A percentile compares a stretch with the other conserved stretches of the same genome.
phyloP scores from a whole-genome alignment of 192 early-diverging fungal genomes.

The Coemansia aciculifera region DNA sequence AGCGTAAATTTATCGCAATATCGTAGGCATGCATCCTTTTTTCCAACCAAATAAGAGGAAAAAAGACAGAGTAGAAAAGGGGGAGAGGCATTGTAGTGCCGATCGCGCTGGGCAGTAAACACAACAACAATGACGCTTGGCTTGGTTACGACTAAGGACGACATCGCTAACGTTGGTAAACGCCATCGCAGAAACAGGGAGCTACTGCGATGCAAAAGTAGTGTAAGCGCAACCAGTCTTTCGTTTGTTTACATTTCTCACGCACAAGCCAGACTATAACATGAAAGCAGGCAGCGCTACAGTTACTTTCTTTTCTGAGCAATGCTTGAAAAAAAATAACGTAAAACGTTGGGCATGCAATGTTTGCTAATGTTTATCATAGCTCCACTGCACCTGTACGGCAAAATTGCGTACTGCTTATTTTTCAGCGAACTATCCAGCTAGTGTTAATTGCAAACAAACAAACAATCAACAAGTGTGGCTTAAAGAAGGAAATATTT shows the following conservation, averaged over 20 bases:
- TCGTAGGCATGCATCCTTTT: too few species aligned
- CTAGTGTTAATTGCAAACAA: neutral
- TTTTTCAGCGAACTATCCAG: neutral
- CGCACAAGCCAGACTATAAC: neutral
- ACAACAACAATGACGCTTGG: constrained; percentile 2
- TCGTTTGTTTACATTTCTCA: neutral
- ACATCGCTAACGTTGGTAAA: constrained; percentile 9
- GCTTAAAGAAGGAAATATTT: neutral
- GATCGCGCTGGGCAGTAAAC: constrained; percentile 7
- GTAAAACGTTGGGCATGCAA: constrained; percentile 1
- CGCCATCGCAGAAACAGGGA: neutral
- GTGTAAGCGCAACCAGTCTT: neutral
- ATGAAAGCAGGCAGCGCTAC: neutral
- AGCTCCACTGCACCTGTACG: neutral
- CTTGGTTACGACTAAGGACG: neutral
- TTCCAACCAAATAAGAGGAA: too few species aligned
- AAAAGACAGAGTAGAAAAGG: neutral
- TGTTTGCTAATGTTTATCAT: constrained; percentile 6
- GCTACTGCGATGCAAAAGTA: neutral
- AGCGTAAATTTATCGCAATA: neutral
- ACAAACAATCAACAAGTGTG: constrained; percentile 2
- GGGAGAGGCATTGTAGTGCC: neutral
- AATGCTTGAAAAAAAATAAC: neutral
- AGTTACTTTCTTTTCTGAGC: constrained; percentile 1
- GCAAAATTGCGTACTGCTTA: neutral